Conservation (phyloP, 129 eudicot genomes). For the Cynara cardunculus region DNA sequence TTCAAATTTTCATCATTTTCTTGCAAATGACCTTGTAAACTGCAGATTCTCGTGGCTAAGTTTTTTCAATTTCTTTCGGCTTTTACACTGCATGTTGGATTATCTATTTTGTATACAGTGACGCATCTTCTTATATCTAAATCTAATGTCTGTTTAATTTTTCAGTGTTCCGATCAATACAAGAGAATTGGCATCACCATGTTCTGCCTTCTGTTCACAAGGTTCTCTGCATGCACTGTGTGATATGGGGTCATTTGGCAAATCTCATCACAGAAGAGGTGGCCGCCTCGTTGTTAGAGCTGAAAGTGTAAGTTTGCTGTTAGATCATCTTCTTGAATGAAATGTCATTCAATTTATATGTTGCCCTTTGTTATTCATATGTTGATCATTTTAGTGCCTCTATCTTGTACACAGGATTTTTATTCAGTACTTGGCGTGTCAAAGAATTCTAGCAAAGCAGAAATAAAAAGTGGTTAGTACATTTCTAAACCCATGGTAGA, state of each 20-base stretch:
- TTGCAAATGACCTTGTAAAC: not conserved
- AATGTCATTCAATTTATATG: not conserved
- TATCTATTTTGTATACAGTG: not conserved
- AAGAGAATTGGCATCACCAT: constrained; percentile 50
- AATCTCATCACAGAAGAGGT: constrained; percentile 43
- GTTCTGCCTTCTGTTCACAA: constrained; percentile 48
- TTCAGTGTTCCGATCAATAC: constrained; percentile 56
- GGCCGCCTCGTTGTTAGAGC: constrained; percentile 70
- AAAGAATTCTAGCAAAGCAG: constrained; percentile 82
- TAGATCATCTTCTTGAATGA: constrained; percentile 1
- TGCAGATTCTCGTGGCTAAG: not conserved
- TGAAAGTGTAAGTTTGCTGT: constrained; percentile 51
- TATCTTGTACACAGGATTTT: constrained; percentile 52
- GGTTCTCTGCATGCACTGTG: constrained; percentile 45
- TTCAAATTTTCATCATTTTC: too few relatives aligned
- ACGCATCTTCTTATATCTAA: not conserved
- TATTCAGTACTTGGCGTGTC: constrained; percentile 88
- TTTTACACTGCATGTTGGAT: not conserved
- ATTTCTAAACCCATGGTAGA: not conserved
- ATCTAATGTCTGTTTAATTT: constrained; percentile 6
- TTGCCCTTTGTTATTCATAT: not conserved
- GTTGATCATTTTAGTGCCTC: not conserved
- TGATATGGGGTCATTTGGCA: constrained; percentile 28
- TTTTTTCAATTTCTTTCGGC: not conserved
- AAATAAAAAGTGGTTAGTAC: constrained; percentile 91